A percentile compares a stretch with the other conserved stretches of the same genome.
Conservation (phyloP, 2,329 filamentous ascomycete species). For the Lizonia empirigonia region DNA sequence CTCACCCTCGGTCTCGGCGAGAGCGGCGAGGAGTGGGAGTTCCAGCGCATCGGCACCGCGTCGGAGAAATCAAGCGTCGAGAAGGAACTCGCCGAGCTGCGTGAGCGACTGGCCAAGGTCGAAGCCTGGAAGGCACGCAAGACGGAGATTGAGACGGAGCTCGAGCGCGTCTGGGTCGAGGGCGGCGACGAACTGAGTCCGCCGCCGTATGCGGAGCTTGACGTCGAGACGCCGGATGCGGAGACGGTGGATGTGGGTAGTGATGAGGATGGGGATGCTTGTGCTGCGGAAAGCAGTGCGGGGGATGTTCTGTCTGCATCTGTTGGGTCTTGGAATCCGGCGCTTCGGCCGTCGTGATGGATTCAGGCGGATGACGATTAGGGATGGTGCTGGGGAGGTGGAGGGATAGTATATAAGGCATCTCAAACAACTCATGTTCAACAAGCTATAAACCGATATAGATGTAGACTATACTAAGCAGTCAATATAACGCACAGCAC, state of each 20-base stretch:
- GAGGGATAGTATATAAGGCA: too few relatives aligned
- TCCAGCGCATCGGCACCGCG: constrained; percentile 91
- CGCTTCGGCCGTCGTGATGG: background rate
- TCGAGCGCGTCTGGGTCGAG: constrained; percentile 68
- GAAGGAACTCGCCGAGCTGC: constrained; percentile 84
- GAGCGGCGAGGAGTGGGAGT: constrained; percentile 84
- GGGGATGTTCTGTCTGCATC: constrained; percentile 2
- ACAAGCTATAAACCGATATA: too few relatives aligned
- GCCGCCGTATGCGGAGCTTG: constrained; percentile 46
- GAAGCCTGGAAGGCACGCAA: constrained; percentile 80
- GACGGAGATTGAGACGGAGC: constrained; percentile 80
- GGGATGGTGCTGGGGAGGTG: too few relatives aligned
- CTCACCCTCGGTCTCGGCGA: constrained; percentile 82
- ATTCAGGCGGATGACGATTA: background rate
- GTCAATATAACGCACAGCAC: too few relatives aligned
- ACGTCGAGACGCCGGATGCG: constrained; percentile 21
- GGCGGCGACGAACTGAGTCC: constrained; percentile 45
- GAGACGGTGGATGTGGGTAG: constrained; percentile 4
- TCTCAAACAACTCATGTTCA: too few relatives aligned
- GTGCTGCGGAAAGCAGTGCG: background rate
- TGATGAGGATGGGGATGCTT: constrained; percentile 29
- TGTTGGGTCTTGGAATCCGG: background rate
- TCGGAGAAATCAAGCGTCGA: constrained; percentile 92
- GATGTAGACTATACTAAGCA: too few relatives aligned
- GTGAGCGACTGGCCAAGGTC: constrained; percentile 78